These are phyloP conservation scores for Xylaria sp. DNA, from an alignment of 495 filamentous ascomycete species.

Conservation along the genomic window DNA sequence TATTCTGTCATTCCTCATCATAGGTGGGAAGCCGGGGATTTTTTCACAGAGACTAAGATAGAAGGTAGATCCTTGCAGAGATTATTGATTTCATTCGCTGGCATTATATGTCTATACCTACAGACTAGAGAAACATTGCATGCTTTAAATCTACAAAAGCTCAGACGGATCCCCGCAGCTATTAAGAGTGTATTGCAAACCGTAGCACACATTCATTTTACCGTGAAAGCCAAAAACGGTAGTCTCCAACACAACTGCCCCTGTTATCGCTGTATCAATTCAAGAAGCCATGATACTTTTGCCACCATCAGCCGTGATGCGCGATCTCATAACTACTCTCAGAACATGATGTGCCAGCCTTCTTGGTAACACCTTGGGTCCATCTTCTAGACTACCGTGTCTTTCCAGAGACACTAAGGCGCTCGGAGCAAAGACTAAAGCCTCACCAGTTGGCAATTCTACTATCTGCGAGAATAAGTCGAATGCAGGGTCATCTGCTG, in stretches of 20 bases:
- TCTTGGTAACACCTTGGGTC: conserved; percentile 15
- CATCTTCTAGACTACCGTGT: background rate
- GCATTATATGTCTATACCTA: too few relatives aligned
- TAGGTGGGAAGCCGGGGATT: conserved; percentile 54
- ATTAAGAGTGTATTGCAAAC: background rate
- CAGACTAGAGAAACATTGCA: too few relatives aligned
- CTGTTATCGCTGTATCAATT: background rate
- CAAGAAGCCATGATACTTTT: conserved; percentile 55
- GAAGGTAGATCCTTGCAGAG: background rate
- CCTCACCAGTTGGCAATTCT: conserved; percentile 65
- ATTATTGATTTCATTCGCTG: too few relatives aligned
- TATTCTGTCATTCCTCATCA: conserved; percentile 51
- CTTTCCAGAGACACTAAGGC: conserved; percentile 55
- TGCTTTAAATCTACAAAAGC: background rate
- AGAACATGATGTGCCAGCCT: conserved; percentile 56
- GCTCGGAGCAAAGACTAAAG: conserved; percentile 68
- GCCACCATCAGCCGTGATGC: conserved; percentile 65
- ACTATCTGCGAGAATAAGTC: conserved; percentile 64
- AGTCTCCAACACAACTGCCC: background rate
- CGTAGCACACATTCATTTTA: background rate
- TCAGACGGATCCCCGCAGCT: background rate
- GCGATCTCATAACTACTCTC: conserved; percentile 58
- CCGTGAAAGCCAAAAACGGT: background rate
- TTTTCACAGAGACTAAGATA: conserved; percentile 12
- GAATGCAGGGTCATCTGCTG: conserved; percentile 17